phyloP scores from a whole-genome alignment of 1,284 basidiomycete genomes.

The Golubevia pallescens region DNA sequence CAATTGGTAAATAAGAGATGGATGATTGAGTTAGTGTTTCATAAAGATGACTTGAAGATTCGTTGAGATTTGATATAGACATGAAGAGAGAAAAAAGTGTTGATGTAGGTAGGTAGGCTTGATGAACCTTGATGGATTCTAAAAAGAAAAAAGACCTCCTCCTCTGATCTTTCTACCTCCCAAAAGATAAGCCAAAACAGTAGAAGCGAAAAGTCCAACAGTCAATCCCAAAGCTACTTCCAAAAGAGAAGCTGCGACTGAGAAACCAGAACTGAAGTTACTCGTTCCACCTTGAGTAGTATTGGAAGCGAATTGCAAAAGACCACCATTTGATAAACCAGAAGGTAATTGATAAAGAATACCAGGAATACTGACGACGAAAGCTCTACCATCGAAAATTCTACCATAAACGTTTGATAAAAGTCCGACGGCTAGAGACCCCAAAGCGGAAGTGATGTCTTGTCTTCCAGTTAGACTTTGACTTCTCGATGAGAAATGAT shows the following conservation, averaged over 20 bases:
- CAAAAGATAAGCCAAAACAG: constrained; percentile 47
- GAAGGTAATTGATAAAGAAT: constrained; percentile 87
- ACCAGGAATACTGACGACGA: constrained; percentile 71
- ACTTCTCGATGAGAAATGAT: constrained; percentile 28
- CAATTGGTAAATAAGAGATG: too few relatives aligned
- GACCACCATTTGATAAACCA: constrained; percentile 80
- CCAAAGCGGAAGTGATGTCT: constrained; percentile 67
- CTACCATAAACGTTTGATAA: constrained; percentile 83
- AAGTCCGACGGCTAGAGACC: constrained; percentile 79
- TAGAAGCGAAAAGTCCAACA: constrained; percentile 55
- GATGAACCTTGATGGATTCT: too few relatives aligned
- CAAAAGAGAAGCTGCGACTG: constrained; percentile 34
- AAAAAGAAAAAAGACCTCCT: background rate
- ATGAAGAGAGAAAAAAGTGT: too few relatives aligned
- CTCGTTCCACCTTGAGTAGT: constrained; percentile 4
- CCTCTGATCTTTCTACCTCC: constrained; percentile 18
- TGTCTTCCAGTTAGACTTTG: constrained; percentile 25
- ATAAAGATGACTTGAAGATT: too few relatives aligned
- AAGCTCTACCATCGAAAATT: constrained; percentile 78
- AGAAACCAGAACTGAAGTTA: constrained; percentile 26
- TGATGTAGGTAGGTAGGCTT: too few relatives aligned
- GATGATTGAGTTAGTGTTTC: too few relatives aligned
- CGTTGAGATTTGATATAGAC: too few relatives aligned
- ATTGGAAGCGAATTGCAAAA: constrained; percentile 75
- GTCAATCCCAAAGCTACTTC: constrained; percentile 59